phyloP scores from a whole-genome alignment of 768 basidiomycete species.

The Termitomyces sp. region DNA sequence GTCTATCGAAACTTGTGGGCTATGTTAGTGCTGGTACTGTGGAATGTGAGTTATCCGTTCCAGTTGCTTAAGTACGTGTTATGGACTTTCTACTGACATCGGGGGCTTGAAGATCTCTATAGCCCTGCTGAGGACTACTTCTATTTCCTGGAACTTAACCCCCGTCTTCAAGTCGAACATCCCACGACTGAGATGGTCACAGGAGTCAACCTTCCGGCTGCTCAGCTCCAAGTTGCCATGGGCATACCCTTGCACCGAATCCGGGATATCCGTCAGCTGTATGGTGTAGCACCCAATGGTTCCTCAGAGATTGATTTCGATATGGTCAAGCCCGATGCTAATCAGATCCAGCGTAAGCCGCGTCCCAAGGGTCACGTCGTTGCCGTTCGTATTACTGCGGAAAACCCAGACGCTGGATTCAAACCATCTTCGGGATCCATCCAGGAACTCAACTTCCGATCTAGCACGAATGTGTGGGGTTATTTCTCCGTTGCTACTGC shows the following conservation, averaged over 20 bases:
- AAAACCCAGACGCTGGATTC: conserved; percentile 99
- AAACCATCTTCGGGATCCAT: conserved; percentile 97
- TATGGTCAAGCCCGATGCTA: conserved; percentile 84
- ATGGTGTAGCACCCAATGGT: conserved; percentile 89
- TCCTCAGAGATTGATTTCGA: conserved; percentile 96
- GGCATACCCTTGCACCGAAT: conserved; percentile 95
- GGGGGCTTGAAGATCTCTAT: conserved; percentile 70
- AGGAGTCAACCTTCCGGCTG: conserved; percentile 95
- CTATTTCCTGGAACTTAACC: conserved; percentile 98
- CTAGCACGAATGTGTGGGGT: conserved; percentile 99
- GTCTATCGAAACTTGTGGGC: conserved; percentile 97
- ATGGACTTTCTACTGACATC: conserved; percentile 8
- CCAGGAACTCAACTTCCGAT: conserved; percentile 99
- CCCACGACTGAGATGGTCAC: conserved; percentile 99
- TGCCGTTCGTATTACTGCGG: conserved; percentile 98
- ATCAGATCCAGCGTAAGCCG: conserved; percentile 89
- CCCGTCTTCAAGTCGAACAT: conserved; percentile 99
- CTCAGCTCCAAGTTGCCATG: conserved; percentile 98
- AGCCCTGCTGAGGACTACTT: conserved; percentile 91
- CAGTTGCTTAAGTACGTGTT: conserved; percentile 6
- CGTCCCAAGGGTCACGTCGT: conserved; percentile 98
- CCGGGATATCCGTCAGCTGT: conserved; percentile 91
- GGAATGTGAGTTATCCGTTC: conserved; percentile 63
- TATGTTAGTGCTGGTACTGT: conserved; percentile 99
- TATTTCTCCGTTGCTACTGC: conserved; percentile 97